phyloP scores from a whole-genome alignment of 2,329 filamentous ascomycete species.

The Dactylellina drechsleri region DNA sequence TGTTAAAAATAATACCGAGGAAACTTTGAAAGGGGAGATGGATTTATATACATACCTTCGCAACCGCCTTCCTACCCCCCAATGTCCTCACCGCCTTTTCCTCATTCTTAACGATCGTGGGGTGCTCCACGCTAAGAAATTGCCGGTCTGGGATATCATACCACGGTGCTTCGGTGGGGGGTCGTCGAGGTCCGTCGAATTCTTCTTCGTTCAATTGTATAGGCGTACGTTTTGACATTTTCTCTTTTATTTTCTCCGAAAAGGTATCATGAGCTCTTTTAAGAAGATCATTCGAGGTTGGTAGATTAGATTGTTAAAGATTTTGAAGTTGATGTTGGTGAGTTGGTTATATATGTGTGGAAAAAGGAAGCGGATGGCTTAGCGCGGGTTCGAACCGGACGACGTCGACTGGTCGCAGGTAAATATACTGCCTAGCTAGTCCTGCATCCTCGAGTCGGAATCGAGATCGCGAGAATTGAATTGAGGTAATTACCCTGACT shows the following conservation, averaged over 20 bases:
- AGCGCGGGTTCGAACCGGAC: conserved; percentile 27
- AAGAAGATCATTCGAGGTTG: too few species aligned
- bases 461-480: too few species aligned
- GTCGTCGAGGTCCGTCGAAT: conserved; percentile 13
- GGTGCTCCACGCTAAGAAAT: conserved; percentile 42
- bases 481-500: too few species aligned
- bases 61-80: conserved; percentile 41
- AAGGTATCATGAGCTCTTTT: too few species aligned
- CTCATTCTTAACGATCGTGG: conserved; percentile 30
- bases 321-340: too few species aligned
- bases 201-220: conserved; percentile 9
- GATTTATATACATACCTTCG: conserved; percentile 23
- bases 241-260: neutral
- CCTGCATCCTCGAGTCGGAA: too few species aligned
- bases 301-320: neutral
- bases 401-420: neutral
- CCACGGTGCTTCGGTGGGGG: conserved; percentile 40
- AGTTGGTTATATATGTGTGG: neutral
- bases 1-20: too few species aligned
- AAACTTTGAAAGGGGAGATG: neutral
- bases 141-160: conserved; percentile 38
- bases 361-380: conserved; percentile 10
- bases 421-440: too few species aligned
- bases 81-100: conserved; percentile 42
- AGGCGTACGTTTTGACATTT: conserved; percentile 17